phyloP scores from a whole-genome alignment of 495 filamentous ascomycete genomes.

The Margaritispora aquatica region DNA sequence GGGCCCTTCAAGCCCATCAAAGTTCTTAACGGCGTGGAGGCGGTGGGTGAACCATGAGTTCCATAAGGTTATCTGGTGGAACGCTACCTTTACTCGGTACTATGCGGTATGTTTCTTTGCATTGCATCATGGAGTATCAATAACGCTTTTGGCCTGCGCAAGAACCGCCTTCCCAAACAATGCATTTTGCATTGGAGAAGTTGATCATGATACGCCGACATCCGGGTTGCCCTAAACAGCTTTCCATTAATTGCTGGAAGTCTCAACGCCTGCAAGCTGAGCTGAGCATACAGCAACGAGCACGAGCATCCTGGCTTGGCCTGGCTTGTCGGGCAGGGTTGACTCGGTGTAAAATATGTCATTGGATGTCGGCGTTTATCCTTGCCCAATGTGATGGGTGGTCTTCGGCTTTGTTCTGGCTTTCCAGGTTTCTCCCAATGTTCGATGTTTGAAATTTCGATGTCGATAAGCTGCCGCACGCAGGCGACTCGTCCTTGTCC shows the following conservation, averaged over 20 bases:
- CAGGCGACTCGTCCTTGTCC: too few relatives aligned
- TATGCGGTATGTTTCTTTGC: too few relatives aligned
- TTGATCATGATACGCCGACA: background rate
- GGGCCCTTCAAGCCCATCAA: background rate
- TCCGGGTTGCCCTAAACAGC: background rate
- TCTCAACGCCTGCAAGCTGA: too few relatives aligned
- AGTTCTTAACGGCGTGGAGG: background rate
- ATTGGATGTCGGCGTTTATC: background rate
- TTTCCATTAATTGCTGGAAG: background rate
- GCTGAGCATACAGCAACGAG: too few relatives aligned
- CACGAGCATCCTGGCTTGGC: too few relatives aligned
- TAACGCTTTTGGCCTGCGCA: background rate
- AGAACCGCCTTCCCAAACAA: background rate
- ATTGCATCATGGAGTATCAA: background rate
- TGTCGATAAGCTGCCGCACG: slow-evolving; percentile 16
- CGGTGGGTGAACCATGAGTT: too few relatives aligned
- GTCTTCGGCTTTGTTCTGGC: background rate
- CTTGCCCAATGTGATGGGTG: too few relatives aligned
- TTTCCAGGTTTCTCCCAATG: background rate
- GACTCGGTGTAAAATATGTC: background rate
- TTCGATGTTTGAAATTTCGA: slow-evolving; percentile 11
- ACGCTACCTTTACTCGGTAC: too few relatives aligned
- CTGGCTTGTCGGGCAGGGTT: too few relatives aligned
- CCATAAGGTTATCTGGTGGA: background rate
- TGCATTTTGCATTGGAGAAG: background rate